Evolutionary conservation across 257 asterid species (phyloP).

Genomic region (Rehmannia glutinosa): DNA sequence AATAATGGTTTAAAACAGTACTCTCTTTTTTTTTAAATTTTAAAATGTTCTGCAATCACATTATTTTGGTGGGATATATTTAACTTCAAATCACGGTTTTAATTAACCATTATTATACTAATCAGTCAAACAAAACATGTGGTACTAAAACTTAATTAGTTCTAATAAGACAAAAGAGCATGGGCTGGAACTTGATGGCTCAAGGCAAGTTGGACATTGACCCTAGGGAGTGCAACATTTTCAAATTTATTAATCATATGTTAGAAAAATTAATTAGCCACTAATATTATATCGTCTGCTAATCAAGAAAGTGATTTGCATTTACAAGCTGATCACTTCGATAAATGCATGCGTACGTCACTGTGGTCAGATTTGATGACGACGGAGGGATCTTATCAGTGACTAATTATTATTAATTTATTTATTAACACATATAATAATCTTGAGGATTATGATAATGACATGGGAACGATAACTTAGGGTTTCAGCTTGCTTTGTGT

Average conservation of each 20-base stretch:
- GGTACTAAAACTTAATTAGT: background rate
- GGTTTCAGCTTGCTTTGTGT: slow-evolving; percentile 1
- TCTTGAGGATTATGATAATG: background rate
- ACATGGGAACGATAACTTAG: too few relatives aligned
- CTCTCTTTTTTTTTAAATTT: too few relatives aligned
- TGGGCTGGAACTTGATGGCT: slow-evolving; percentile 23
- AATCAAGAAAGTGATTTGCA: background rate
- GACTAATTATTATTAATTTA: background rate
- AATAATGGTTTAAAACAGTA: too few relatives aligned
- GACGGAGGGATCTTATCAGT: background rate
- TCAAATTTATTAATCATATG: background rate
- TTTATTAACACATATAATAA: background rate
- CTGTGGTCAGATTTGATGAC: slow-evolving; percentile 9
- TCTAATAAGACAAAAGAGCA: slow-evolving; percentile 16
- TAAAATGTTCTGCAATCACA: too few relatives aligned
- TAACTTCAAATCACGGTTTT: too few relatives aligned
- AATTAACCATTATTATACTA: too few relatives aligned
- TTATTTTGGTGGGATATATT: too few relatives aligned
- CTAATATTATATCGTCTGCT: background rate
- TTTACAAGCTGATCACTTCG: background rate
- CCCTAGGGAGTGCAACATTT: background rate
- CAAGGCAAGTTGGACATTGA: slow-evolving; percentile 14
- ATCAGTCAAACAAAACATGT: background rate
- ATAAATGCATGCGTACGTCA: slow-evolving; percentile 3
- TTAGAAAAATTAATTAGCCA: background rate